Evolutionary conservation across 2,329 filamentous ascomycete genomes (phyloP).

Genomic region (Neonectria neomacrospora): DNA sequence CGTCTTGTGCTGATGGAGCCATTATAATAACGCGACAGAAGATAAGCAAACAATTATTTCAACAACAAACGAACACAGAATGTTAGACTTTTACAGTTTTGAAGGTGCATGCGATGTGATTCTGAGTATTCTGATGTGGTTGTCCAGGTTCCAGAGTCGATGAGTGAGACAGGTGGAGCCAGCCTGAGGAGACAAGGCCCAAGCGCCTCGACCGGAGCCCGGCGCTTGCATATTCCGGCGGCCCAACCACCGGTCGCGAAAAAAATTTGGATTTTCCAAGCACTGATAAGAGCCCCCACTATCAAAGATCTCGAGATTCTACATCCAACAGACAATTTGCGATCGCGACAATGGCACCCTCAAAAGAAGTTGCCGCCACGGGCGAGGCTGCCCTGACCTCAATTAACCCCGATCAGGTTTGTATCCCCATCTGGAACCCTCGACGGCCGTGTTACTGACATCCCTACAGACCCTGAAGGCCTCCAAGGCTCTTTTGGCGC

Average conservation of each 20-base stretch:
- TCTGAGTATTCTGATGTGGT: background rate
- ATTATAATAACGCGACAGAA: slow-evolving; percentile 9
- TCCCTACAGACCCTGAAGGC: slow-evolving; percentile 66
- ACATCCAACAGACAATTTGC: slow-evolving; percentile 33
- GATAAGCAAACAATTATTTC: background rate
- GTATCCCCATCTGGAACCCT: slow-evolving; percentile 12
- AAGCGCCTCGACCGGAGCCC: slow-evolving; percentile 39
- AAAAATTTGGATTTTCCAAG: slow-evolving; percentile 46
- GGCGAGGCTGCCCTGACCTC: slow-evolving; percentile 47
- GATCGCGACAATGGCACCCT: slow-evolving; percentile 53
- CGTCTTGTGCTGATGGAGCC: slow-evolving; percentile 26
- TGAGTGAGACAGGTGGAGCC: background rate
- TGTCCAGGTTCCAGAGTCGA: background rate
- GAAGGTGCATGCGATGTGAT: background rate
- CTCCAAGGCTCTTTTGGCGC: slow-evolving; percentile 69
- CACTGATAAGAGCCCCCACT: slow-evolving; percentile 45
- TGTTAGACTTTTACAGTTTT: background rate
- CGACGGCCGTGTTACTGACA: slow-evolving; percentile 22
- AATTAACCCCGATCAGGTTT: slow-evolving; percentile 57
- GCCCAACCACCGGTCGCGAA: slow-evolving; percentile 43
- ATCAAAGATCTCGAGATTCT: slow-evolving; percentile 42
- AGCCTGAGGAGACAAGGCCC: background rate
- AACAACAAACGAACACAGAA: background rate
- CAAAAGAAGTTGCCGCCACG: slow-evolving; percentile 52
- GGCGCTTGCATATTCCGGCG: slow-evolving; percentile 52